A percentile compares a stretch with the other conserved stretches of the same genome.
Evolutionary conservation across 2,329 filamentous ascomycete genomes (phyloP).

Genomic region (Fusarium mundagurra): DNA sequence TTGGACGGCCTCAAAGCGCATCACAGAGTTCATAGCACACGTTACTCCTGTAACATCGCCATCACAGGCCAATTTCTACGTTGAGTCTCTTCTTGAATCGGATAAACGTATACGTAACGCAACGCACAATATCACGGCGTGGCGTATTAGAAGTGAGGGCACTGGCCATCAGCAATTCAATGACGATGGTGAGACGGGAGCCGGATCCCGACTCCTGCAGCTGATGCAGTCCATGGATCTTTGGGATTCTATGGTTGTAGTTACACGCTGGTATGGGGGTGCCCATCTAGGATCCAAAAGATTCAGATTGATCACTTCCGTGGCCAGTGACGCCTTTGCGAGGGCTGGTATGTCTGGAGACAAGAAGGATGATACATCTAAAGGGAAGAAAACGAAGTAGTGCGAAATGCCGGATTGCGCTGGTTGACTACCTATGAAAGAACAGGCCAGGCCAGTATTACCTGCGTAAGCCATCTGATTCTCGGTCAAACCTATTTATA

Average conservation of each 20-base stretch:
- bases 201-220: conserved; percentile 84
- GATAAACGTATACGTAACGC: conserved; percentile 70
- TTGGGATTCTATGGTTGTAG: conserved; percentile 92
- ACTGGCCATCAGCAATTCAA: conserved; percentile 85
- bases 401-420: not conserved
- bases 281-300: conserved; percentile 87
- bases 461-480: not conserved
- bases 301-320: conserved; percentile 89
- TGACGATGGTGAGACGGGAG: conserved; percentile 94
- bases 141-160: conserved; percentile 69
- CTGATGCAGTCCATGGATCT: conserved; percentile 94
- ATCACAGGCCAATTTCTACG: conserved; percentile 73
- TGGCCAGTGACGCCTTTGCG: conserved; percentile 84
- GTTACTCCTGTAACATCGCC: conserved; percentile 75
- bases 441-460: not conserved
- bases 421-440: not conserved
- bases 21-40: conserved; percentile 86
- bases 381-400: conserved; percentile 26
- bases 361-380: conserved; percentile 34
- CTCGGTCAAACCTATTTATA: not conserved
- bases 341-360: conserved; percentile 77
- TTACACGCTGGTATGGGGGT: conserved; percentile 95
- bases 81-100: conserved; percentile 79
- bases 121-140: conserved; percentile 34
- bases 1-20: conserved; percentile 79